Percentiles rank a stretch among this genome's conserved stretches.
These are phyloP conservation scores for Sungouiozyma intestinalis DNA, from an alignment of 805 yeast species.

Conservation along the genomic window DNA sequence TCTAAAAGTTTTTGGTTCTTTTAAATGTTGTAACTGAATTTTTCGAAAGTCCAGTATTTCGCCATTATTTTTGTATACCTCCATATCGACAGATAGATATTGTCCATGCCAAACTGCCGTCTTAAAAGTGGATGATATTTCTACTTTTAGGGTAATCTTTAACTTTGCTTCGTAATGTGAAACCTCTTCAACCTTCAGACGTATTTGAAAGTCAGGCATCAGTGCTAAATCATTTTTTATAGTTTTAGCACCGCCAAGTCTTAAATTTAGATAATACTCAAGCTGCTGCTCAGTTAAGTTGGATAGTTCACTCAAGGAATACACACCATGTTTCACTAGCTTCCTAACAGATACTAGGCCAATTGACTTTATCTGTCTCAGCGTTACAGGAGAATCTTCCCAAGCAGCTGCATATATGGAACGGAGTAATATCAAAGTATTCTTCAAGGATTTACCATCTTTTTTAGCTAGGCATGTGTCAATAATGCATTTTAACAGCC, in stretches of 20 bases:
- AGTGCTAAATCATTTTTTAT: constrained; percentile 26
- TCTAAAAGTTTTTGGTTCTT: constrained; percentile 20
- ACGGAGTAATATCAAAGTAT: constrained; percentile 31
- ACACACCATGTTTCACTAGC: constrained; percentile 30
- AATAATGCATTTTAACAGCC: constrained; percentile 35
- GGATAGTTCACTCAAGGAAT: constrained; percentile 25
- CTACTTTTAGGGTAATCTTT: constrained; percentile 13
- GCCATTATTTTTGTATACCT: constrained; percentile 27
- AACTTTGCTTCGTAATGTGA: constrained; percentile 2
- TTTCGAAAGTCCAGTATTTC: constrained; percentile 37
- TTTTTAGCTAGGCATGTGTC: constrained; percentile 34
- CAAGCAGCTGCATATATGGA: constrained; percentile 38
- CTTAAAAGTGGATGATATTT: constrained; percentile 14
- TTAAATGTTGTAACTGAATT: constrained; percentile 21
- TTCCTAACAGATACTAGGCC: constrained; percentile 34
- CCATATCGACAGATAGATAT: constrained; percentile 25
- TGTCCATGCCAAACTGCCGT: constrained; percentile 28
- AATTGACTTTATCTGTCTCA: constrained; percentile 40
- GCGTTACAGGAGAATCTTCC: constrained; percentile 37
- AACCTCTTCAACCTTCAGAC: constrained; percentile 9
- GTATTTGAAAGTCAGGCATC: constrained; percentile 31
- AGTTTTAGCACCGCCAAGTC: constrained; percentile 33
- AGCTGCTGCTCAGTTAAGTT: constrained; percentile 26
- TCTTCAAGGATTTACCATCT: constrained; percentile 35
- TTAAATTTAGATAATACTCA: constrained; percentile 34